Percentiles rank a stretch among this genome's conserved stretches.
Evolutionary conservation across 2,329 filamentous ascomycete genomes (phyloP).

Genomic region (Trichoderma simmonsii): DNA sequence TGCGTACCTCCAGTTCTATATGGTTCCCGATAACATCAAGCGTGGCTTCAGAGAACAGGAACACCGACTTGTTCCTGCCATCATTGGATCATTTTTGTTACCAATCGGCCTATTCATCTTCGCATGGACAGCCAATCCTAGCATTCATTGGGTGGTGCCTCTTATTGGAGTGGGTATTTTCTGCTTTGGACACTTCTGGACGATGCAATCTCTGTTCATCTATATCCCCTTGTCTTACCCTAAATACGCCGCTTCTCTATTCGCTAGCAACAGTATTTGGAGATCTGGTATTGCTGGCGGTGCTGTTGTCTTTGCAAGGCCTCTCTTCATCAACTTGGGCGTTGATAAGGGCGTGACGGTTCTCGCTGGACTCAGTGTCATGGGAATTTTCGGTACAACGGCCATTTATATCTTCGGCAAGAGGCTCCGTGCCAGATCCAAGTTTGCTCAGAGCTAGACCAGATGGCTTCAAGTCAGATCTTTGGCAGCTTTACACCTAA

Average conservation of each 20-base stretch:
- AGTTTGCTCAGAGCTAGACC: slow-evolving; percentile 8
- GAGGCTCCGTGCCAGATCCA: slow-evolving; percentile 10
- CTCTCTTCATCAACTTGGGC: slow-evolving; percentile 23
- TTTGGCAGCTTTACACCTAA: neutral
- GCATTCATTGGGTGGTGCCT: slow-evolving; percentile 57
- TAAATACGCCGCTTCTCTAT: slow-evolving; percentile 21
- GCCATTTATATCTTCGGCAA: slow-evolving; percentile 17
- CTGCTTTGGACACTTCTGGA: slow-evolving; percentile 49
- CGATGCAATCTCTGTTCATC: slow-evolving; percentile 23
- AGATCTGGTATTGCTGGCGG: slow-evolving; percentile 19
- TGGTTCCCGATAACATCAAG: slow-evolving; percentile 13
- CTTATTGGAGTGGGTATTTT: slow-evolving; percentile 55
- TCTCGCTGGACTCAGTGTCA: slow-evolving; percentile 20
- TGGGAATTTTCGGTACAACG: slow-evolving; percentile 18
- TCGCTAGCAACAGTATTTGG: slow-evolving; percentile 24
- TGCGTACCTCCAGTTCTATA: slow-evolving; percentile 20
- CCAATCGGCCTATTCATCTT: slow-evolving; percentile 68
- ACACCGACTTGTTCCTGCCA: slow-evolving; percentile 21
- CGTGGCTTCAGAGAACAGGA: slow-evolving; percentile 22
- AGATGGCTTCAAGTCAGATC: neutral
- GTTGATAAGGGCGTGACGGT: slow-evolving; percentile 22
- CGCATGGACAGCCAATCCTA: slow-evolving; percentile 63
- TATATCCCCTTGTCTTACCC: slow-evolving; percentile 25
- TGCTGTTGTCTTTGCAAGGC: slow-evolving; percentile 20
- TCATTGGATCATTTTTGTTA: slow-evolving; percentile 56